phyloP scores from a whole-genome alignment of 108 stramenopile genomes.

The Hondaea fermentalgiana region DNA sequence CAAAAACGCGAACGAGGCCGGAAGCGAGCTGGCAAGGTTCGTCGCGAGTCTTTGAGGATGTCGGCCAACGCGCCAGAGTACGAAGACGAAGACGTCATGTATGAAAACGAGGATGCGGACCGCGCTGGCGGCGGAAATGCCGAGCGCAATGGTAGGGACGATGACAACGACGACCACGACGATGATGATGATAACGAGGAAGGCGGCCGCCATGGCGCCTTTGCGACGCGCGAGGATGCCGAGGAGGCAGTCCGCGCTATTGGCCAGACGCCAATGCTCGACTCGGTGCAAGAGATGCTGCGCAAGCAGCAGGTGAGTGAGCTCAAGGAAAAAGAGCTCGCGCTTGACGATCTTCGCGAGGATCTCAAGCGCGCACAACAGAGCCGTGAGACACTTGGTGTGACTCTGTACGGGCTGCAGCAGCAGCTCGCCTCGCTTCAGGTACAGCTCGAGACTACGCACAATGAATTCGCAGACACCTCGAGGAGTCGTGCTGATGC shows the following conservation, averaged over 20 bases:
- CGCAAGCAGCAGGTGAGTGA: conserved; percentile 54
- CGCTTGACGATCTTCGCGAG: conserved; percentile 53
- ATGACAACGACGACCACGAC: not conserved
- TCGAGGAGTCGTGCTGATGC: conserved; percentile 38
- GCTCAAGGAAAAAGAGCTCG: conserved; percentile 51
- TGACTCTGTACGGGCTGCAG: conserved; percentile 66
- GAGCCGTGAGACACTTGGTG: conserved; percentile 57
- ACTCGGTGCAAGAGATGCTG: conserved; percentile 57
- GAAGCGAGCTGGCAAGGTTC: too few species aligned
- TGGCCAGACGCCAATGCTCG: conserved; percentile 57
- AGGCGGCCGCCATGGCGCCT: not conserved
- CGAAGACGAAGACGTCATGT: too few species aligned
- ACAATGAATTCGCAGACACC: conserved; percentile 40
- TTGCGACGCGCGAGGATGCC: not conserved
- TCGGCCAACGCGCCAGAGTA: too few species aligned
- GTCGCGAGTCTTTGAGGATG: too few species aligned
- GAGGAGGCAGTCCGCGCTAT: conserved; percentile 18
- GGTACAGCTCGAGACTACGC: conserved; percentile 47
- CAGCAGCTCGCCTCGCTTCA: conserved; percentile 69
- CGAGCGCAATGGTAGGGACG: not conserved
- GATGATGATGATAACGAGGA: not conserved
- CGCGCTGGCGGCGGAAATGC: not conserved
- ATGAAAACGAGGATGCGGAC: too few species aligned
- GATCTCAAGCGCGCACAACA: conserved; percentile 16
- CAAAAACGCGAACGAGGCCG: too few species aligned